Conservation (phyloP, 495 filamentous ascomycete species). For the Emericellopsis terricola region DNA sequence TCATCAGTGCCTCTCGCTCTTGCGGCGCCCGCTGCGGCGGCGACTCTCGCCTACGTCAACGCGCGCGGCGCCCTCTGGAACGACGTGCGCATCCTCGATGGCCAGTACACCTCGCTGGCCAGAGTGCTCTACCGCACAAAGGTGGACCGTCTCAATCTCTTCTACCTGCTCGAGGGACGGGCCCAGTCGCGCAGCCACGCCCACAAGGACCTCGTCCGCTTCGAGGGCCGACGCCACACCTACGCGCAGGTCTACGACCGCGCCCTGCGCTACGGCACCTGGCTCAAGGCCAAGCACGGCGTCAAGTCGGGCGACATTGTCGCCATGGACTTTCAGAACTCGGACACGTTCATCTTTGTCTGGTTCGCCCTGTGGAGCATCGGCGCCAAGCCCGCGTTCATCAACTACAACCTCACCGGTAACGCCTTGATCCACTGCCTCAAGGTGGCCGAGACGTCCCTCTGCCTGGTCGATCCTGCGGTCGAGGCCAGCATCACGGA, state of each 20-base stretch:
- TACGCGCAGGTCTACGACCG: constrained; percentile 66
- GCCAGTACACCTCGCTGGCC: constrained; percentile 24
- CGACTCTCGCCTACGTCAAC: constrained; percentile 65
- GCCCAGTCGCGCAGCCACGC: constrained; percentile 40
- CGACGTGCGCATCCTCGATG: constrained; percentile 39
- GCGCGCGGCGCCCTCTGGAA: constrained; percentile 49
- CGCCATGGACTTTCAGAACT: constrained; percentile 80
- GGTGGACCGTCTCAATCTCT: constrained; percentile 48
- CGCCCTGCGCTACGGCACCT: constrained; percentile 61
- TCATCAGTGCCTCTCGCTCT: constrained; percentile 31
- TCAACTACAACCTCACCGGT: constrained; percentile 80
- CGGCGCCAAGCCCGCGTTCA: constrained; percentile 76
- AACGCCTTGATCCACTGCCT: constrained; percentile 68
- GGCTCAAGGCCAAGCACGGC: constrained; percentile 53
- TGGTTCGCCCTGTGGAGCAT: constrained; percentile 76
- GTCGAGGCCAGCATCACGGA: constrained; percentile 32
- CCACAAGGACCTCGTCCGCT: constrained; percentile 48
- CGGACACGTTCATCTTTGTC: constrained; percentile 65
- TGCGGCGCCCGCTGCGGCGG: constrained; percentile 44
- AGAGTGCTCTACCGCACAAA: constrained; percentile 23
- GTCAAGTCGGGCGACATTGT: constrained; percentile 67
- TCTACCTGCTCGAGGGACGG: constrained; percentile 59
- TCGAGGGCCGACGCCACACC: constrained; percentile 58
- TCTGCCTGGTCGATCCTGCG: constrained; percentile 62
- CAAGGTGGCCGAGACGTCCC: constrained; percentile 43